Evolutionary conservation across 148 eudicot species (phyloP), one percentile per base, ranked within the genome.

Genomic region (Nepenthes gracilis): DNA sequence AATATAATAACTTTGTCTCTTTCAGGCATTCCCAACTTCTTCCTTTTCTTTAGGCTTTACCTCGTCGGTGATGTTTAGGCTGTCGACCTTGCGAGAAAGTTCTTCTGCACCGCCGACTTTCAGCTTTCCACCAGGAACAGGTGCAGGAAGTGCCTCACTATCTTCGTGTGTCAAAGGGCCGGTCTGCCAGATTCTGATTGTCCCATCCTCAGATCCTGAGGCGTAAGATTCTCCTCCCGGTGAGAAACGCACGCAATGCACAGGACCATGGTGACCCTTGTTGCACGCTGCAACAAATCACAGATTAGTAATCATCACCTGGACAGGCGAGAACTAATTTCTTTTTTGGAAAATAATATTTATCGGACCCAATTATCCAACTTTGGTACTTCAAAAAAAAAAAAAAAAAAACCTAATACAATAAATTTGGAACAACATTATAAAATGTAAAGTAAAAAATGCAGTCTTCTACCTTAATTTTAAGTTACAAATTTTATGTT

Each of bases 241-340:
- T 2, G 97, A 76, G 74, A 91, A 91, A 5, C 96, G 85, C 63
- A 93, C 96, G 47, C 96, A 92, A 65, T 92, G 98, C 38, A 88
- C 96, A 1, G 98, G 98, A 74, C 98, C 98, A 54, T 92, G 98
- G 66, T 92, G 98, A 66, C 98, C 98, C 81, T 92, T 92, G 79
- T 92, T 92, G 79, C 98, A 92, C 1, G 91, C 96, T 93, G 77
- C 63, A 74, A 36, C 7, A 0, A 40, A 40, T 4, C 6, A 40
- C 8, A 8, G 32, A 5, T 52, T 12, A 15, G 14, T 54, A 32
- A 53, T 48, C 35, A 8, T 1, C 10, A n/a, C n/a, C 45, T 8
- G 8, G 45, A 40, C 8, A 40, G 33, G 12, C 34, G 61, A 77
- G 54, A 54, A 91, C 97, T 96, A 60, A 75, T 75, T 71, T 85